Base-by-base conservation (phyloP, 257 asterid genomes). In the Leonotis leonurus region DNA sequence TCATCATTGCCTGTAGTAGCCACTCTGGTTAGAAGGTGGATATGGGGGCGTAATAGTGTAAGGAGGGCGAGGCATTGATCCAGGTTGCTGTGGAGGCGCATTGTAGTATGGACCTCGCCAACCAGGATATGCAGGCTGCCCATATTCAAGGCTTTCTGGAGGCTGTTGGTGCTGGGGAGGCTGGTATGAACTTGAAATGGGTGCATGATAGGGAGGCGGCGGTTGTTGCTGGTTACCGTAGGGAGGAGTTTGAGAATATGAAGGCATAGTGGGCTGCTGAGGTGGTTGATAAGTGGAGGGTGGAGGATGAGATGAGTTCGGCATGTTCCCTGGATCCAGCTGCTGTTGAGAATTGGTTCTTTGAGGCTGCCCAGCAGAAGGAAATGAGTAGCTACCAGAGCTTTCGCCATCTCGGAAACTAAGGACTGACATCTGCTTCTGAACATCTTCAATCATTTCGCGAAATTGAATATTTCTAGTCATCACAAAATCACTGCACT, bases 71-170 rank as follows among this genome's bases (percentile, higher is more conserved):
- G 96, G 86, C 84, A 84, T 75, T 22, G 89, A 76, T 16, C 95
- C 95, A 6, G 78, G 78, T 61, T 91, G 96, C 73, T 75, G 98
- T 49, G 95, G 82, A 20, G 92, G 90, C 22, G 80, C 81, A 59
- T 75, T 83, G 44, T 89, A 85, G 77, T 92, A 89, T 8, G 94
- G 91, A 26, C 85, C 95, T 45, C 77, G 87, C 99, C 99, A 92
- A 29, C 97, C 97, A 4, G 96, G 94, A 81, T 92, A 89, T 1
- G 95, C 88, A 45, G 90, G 95, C 54, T 86, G 99, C 65, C 90
- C 94, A 35, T 89, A 89, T 45, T 92, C 94, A 3, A 78, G 87
- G 78, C 18, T 66, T 26, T 53, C 79, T 11, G 84, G 72, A 14
- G 89, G 81, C 39, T 70, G 94, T 45, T 77, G 95, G 45, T 80